These are phyloP conservation scores for Eucalyptus albens DNA, from an alignment of 345 rosid genomes.

Conservation along the genomic window DNA sequence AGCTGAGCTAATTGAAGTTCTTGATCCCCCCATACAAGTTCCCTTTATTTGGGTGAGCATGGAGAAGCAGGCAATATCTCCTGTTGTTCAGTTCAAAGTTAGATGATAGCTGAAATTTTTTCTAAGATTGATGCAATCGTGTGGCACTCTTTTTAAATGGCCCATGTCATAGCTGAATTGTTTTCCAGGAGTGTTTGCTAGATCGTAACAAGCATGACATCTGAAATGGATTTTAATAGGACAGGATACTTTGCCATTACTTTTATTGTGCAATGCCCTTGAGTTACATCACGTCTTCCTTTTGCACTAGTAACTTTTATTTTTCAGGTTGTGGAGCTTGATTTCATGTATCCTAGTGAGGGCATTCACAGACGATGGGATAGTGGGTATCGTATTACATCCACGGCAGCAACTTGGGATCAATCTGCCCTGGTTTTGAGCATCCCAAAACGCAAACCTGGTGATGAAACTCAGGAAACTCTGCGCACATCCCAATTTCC, in stretches of 20 bases:
- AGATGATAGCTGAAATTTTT: neutral
- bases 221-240: neutral
- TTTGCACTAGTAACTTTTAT: neutral
- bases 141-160: neutral
- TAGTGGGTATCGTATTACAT: constrained; percentile 77
- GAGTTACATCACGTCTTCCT: neutral
- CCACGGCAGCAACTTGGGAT: constrained; percentile 91
- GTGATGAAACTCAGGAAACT: constrained; percentile 97
- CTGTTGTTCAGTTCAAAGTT: neutral
- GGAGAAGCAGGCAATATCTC: neutral
- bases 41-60: neutral
- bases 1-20: neutral
- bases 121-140: neutral
- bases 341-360: constrained; percentile 98
- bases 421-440: constrained; percentile 92
- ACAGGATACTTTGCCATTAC: neutral
- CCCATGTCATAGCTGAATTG: neutral
- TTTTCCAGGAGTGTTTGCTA: neutral
- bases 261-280: neutral
- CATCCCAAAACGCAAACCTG: constrained; percentile 63
- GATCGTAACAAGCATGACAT: neutral
- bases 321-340: constrained; percentile 85
- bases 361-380: constrained; percentile 98
- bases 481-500: constrained; percentile 93
- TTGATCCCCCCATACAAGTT: neutral